A percentile compares a stretch with the other conserved stretches of the same genome.
phyloP scores from a whole-genome alignment of 73 alveolate species.

The Diophrys appendiculata region DNA sequence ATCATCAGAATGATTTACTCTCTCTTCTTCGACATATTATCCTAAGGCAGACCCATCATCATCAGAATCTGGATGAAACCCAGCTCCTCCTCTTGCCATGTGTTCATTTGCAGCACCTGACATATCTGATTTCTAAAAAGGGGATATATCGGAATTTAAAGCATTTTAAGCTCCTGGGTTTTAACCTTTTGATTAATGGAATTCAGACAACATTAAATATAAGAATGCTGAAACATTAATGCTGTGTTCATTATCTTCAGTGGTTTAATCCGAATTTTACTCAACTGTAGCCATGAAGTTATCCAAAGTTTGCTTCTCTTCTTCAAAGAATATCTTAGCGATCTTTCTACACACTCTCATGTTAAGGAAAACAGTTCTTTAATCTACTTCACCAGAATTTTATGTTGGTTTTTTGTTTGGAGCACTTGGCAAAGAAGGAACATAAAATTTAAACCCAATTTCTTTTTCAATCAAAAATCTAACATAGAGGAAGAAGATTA shows the following conservation, averaged over 20 bases:
- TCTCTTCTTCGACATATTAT: background rate
- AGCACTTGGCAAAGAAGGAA: background rate
- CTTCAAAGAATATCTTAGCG: slow-evolving; percentile 3
- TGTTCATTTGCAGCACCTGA: background rate
- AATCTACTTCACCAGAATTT: background rate
- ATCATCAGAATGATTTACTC: background rate
- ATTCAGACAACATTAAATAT: slow-evolving; percentile 2
- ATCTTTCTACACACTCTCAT: background rate
- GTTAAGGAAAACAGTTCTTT: background rate
- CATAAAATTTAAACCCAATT: background rate
- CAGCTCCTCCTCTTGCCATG: background rate
- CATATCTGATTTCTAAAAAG: background rate
- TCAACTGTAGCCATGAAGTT: background rate
- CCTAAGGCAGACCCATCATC: background rate
- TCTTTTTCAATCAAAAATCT: slow-evolving; percentile 35
- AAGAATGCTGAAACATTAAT: background rate
- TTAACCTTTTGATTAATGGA: background rate
- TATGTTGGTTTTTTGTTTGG: background rate
- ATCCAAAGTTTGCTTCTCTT: background rate
- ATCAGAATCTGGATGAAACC: background rate
- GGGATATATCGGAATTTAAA: background rate
- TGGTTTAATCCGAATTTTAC: background rate
- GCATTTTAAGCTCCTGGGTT: background rate
- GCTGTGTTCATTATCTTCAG: background rate
- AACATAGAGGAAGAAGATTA: slow-evolving; percentile 29